Conservation (phyloP, 1,284 basidiomycete genomes). For the Tilletia setariae region DNA sequence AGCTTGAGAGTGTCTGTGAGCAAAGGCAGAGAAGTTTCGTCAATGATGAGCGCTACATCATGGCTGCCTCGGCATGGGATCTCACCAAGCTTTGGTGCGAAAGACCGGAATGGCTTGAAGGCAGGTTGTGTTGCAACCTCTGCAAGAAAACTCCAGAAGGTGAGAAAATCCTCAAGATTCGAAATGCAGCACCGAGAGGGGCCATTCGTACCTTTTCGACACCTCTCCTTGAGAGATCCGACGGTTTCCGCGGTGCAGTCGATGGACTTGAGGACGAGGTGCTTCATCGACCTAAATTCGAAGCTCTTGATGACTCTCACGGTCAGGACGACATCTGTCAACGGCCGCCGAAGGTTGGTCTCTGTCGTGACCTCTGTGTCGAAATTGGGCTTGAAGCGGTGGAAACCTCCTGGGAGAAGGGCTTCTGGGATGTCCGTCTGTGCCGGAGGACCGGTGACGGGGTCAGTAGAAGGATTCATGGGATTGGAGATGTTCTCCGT, state of each 20-base stretch:
- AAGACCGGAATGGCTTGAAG: conserved; percentile 42
- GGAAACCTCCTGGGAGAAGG: conserved; percentile 18
- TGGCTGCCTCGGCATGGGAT: not conserved
- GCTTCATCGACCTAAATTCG: conserved; percentile 83
- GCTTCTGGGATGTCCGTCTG: not conserved
- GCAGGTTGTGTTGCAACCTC: conserved; percentile 34
- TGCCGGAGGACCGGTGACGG: no score
- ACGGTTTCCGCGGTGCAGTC: conserved; percentile 77
- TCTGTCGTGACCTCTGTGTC: conserved; percentile 51
- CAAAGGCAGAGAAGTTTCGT: not conserved
- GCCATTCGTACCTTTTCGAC: conserved; percentile 62
- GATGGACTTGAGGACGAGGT: conserved; percentile 75
- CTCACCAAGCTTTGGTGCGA: conserved; percentile 31
- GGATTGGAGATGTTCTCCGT: no score
- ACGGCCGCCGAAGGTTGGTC: conserved; percentile 68
- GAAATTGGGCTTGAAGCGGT: conserved; percentile 14
- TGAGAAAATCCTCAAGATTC: conserved; percentile 18
- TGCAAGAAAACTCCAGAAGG: not conserved
- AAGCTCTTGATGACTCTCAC: conserved; percentile 93
- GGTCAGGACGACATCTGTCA: conserved; percentile 75
- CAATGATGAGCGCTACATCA: not conserved
- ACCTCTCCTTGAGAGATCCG: conserved; percentile 69
- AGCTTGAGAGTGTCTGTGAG: conserved; percentile 75
- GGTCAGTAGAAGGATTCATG: no score
- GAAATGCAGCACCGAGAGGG: conserved; percentile 18